These are phyloP conservation scores for Citrullus mucosospermus DNA, from an alignment of 306 rosid species.

Conservation along the genomic window DNA sequence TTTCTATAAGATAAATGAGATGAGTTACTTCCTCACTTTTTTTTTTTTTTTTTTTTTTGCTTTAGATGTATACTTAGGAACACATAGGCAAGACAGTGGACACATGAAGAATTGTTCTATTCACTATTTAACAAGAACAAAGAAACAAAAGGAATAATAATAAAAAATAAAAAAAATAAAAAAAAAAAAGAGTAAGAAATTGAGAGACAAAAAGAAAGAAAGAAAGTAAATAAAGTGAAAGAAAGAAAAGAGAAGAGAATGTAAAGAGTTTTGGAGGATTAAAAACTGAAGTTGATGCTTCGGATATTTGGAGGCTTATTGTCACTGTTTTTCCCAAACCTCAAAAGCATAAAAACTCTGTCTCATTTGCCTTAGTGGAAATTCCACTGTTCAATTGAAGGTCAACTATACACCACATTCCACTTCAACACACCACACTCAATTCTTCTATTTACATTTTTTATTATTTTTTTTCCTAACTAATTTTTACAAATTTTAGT, in stretches of 20 bases:
- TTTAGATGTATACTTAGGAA: background rate
- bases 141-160: background rate
- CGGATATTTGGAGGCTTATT: constrained; percentile 2
- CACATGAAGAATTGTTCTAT: background rate
- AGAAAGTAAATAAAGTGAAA: background rate
- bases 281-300: constrained; percentile 10
- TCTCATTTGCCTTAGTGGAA: constrained; percentile 50
- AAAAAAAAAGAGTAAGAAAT: background rate
- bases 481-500: no score
- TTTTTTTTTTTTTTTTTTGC: background rate
- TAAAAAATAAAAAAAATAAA: background rate
- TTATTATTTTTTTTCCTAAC: no score
- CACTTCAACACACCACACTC: background rate
- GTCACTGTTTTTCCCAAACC: constrained; percentile 14
- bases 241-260: background rate
- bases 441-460: no score
- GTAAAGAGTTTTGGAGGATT: background rate
- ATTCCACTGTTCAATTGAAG: constrained; percentile 34
- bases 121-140: background rate
- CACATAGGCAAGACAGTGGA: background rate
- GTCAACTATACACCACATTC: constrained; percentile 78
- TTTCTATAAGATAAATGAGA: no score
- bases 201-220: background rate
- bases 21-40: no score
- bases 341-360: constrained; percentile 34